A percentile compares a stretch with the other conserved stretches of the same genome.
Evolutionary conservation across 2,329 filamentous ascomycete species (phyloP).

Genomic region (Pseudocercospora fijiensis): DNA sequence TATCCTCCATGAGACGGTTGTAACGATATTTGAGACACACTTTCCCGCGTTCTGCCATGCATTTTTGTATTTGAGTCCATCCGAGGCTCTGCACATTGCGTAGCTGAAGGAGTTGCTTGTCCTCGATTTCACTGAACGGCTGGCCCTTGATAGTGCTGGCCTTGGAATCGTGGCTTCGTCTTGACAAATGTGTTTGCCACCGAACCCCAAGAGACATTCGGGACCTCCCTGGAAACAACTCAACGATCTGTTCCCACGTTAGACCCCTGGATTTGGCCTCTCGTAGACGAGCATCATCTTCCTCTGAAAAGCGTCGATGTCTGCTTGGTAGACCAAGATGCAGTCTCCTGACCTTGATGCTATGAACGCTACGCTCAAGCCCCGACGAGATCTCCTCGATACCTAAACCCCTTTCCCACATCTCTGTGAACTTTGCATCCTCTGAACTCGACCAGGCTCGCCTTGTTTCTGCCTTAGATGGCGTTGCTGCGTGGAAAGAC

Average conservation of each 20-base stretch:
- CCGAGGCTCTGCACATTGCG: background rate
- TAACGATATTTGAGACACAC: background rate
- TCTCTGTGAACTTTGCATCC: too few species aligned
- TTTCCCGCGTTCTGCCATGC: background rate
- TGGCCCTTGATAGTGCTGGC: background rate
- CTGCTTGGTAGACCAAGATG: too few species aligned
- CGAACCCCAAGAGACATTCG: too few species aligned
- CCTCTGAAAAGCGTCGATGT: background rate
- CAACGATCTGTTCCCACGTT: background rate
- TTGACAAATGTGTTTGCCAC: too few species aligned
- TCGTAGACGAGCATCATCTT: background rate
- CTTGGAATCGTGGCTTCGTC: background rate
- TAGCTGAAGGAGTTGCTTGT: background rate
- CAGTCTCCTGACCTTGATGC: too few species aligned
- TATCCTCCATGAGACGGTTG: background rate
- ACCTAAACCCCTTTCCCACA: too few species aligned
- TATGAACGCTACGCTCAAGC: too few species aligned
- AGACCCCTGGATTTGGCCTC: background rate
- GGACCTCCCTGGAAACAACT: background rate
- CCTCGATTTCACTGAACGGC: background rate
- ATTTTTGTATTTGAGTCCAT: background rate
- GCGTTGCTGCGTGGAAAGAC: too few species aligned
- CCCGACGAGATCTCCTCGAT: too few species aligned
- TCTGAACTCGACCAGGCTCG: too few species aligned
- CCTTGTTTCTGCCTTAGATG: too few species aligned